Conservation (phyloP, 257 asterid genomes). For the Buddleja alternifolia region DNA sequence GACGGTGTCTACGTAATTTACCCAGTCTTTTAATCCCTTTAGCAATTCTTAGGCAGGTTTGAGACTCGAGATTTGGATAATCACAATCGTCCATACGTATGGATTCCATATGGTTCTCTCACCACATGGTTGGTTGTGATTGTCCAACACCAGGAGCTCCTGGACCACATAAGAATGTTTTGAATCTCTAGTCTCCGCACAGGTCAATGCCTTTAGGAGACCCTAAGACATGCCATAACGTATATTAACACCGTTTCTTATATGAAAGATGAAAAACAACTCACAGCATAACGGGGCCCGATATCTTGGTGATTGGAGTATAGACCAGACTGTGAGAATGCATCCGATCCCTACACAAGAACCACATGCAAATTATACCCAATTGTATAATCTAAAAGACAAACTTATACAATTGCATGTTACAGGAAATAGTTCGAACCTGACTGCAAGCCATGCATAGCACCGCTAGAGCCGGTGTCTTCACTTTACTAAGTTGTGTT, state of each 20-base stretch:
- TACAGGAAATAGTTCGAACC: slow-evolving; percentile 45
- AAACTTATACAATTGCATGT: slow-evolving; percentile 14
- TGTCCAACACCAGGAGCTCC: no score
- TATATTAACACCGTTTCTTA: not conserved
- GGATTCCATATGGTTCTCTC: no score
- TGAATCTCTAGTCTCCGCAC: no score
- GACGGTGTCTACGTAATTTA: no score
- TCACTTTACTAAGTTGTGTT: slow-evolving; percentile 73
- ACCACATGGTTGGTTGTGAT: no score
- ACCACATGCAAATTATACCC: slow-evolving; percentile 3
- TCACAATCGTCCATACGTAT: no score
- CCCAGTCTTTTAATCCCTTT: no score
- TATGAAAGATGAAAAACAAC: slow-evolving; percentile 37
- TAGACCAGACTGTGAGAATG: slow-evolving; percentile 94
- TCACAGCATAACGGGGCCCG: slow-evolving; percentile 94
- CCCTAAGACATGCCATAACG: no score
- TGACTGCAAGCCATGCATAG: slow-evolving; percentile 98
- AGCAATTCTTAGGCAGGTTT: no score
- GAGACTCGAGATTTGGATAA: no score
- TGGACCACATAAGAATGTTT: no score
- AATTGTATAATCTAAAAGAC: not conserved
- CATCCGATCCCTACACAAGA: slow-evolving; percentile 81
- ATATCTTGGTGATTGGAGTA: slow-evolving; percentile 99
- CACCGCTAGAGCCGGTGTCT: slow-evolving; percentile 89
- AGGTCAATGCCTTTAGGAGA: no score